Evolutionary conservation across 805 yeast species (phyloP).

Genomic region (Ogataea methanolica): DNA sequence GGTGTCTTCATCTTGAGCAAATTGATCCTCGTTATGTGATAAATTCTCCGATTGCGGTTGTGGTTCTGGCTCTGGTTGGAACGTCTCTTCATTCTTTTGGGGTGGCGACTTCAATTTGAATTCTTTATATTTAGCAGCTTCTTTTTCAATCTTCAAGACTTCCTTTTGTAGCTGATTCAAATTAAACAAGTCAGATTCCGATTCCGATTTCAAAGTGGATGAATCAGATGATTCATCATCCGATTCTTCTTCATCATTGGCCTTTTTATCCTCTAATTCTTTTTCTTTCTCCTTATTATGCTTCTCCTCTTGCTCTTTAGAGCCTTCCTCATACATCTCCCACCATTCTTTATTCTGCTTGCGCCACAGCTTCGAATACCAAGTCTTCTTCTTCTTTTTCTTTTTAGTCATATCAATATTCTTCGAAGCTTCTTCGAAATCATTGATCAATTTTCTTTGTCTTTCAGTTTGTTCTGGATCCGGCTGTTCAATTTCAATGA

Average conservation of each 20-base stretch:
- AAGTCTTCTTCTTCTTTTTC: slow-evolving; percentile 36
- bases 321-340: slow-evolving; percentile 44
- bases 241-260: neutral
- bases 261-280: neutral
- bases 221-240: neutral
- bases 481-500: slow-evolving; percentile 93
- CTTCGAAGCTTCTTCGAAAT: slow-evolving; percentile 76
- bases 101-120: slow-evolving; percentile 13
- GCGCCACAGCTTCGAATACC: slow-evolving; percentile 41
- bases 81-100: neutral
- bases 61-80: slow-evolving; percentile 1
- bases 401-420: slow-evolving; percentile 43
- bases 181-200: slow-evolving; percentile 35
- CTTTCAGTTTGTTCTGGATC: slow-evolving; percentile 84
- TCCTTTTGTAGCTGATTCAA: slow-evolving; percentile 40
- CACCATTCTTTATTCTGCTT: slow-evolving; percentile 52
- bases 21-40: slow-evolving; percentile 2
- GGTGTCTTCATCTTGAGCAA: neutral
- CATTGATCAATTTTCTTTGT: slow-evolving; percentile 75
- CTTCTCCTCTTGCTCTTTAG: slow-evolving; percentile 25
- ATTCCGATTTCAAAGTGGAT: neutral
- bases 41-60: neutral
- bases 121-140: slow-evolving; percentile 24
- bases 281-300: slow-evolving; percentile 17
- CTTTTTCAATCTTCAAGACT: slow-evolving; percentile 39